phyloP scores from a whole-genome alignment of 1,139 yeast genomes.

The Kodamaea sp. region DNA sequence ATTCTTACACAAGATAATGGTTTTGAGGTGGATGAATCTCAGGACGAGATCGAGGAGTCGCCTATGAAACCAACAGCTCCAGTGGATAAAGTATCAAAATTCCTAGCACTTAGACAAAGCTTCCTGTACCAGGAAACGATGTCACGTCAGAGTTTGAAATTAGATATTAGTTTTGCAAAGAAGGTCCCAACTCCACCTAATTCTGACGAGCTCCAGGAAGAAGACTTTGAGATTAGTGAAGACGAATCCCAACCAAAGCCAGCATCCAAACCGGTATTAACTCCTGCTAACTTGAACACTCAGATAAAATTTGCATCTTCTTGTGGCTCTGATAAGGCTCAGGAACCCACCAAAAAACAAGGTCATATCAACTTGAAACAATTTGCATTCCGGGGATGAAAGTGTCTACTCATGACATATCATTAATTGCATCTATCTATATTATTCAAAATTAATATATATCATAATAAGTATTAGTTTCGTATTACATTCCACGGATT shows the following conservation, averaged over 20 bases:
- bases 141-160: neutral
- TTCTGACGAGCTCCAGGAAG: conserved; percentile 12
- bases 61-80: conserved; percentile 29
- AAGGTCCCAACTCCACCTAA: conserved; percentile 7
- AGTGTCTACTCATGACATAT: too few relatives aligned
- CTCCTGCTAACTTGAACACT: conserved; percentile 1
- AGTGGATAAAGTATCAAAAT: conserved; percentile 9
- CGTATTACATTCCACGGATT: too few relatives aligned
- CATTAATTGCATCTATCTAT: too few relatives aligned
- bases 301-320: conserved; percentile 1
- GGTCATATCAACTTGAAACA: conserved; percentile 12
- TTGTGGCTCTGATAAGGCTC: neutral
- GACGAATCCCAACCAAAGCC: conserved; percentile 9
- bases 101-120: conserved; percentile 26
- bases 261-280: conserved; percentile 1
- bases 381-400: conserved; percentile 27
- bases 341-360: neutral
- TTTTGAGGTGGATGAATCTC: conserved; percentile 21
- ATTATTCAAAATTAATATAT: conserved; percentile 12
- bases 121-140: conserved; percentile 22
- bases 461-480: conserved; percentile 10
- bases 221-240: conserved; percentile 15
- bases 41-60: conserved; percentile 46
- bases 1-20: conserved; percentile 19
- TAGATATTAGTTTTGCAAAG: neutral